Base-by-base conservation (phyloP, 2,329 filamentous ascomycete genomes). In the Orbilia blumenaviensis region DNA sequence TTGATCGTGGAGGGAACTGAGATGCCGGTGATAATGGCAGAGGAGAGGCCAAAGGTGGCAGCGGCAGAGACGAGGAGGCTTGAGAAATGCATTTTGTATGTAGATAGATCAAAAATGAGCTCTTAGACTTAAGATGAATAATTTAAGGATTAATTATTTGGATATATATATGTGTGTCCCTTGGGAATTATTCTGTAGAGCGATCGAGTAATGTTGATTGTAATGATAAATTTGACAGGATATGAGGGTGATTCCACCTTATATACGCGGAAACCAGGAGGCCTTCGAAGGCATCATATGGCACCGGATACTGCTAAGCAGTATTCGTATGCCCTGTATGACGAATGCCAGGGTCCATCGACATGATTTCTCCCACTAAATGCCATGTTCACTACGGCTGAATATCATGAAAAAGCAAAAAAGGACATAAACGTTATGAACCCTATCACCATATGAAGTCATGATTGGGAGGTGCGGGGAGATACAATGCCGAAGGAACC, bases 21-120 rank as follows among this genome's bases (percentile, higher is more conserved):
- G 41, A 80, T 66, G 16, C 78, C 77, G 23, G 72, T 79, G 54
- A 80, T 79, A 58, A 78, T 78, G 25, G 78, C 78, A 1, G 71
- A 71, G 4, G 75, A 63, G 7, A 77, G 23, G 8, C 71, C 75
- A 63, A 77, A 71, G 23, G 71, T 66, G 12, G 58, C 44, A 12
- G 66, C 73, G 12, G 44, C 52, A 16, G 54, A 50, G 38, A 69
- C 18, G 46, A 66, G 23, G n/a, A 77, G 32, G 29, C 23, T 62
- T 21, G 61, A 54, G 60, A 77, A 54, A 66, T 67, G 66, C 73
- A 77, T 77, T 29, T 6, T 75, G 46, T 7, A 21, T 48, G 27
- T 25, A 21, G 18, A 27, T 25, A 21, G 16, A 27, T 25, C 14
- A 21, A 34, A 34, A n/a, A n/a, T n/a, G n/a, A n/a, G n/a, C n/a